Base-by-base conservation (phyloP, 140 eudicot genomes). In the Anethum foeniculum region DNA sequence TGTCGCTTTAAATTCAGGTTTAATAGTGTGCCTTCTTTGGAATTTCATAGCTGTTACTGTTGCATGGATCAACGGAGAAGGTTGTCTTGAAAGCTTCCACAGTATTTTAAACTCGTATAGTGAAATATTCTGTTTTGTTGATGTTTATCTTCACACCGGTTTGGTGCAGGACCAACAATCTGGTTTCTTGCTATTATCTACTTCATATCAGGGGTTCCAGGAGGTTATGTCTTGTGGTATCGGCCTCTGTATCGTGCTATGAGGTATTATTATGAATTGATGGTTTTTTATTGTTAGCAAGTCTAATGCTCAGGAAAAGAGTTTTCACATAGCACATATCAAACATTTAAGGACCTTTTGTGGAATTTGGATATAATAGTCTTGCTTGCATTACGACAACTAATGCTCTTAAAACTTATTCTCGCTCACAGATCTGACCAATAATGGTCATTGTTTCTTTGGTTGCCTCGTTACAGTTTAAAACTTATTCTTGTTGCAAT, bases 171-270 rank as follows among this genome's bases (percentile, higher is more conserved):
- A 38, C 88, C 86, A 21, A 87, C 88, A 32, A 87, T 90, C 75
- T 95, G 93, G 95, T 85, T 95, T 82, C 90, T 92, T 82, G 87
- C 99, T 81, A 81, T 95, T 49, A 92, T 95, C 78, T 95, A 95
- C 86, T 49, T 89, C 77, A 85, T 95, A 82, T 77, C 89, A 65
- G 99, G 99, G 79, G 90, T 92, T 83, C 99, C 99, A 62, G 95
- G 95, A 67, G 90, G 95, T 32, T 95, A 95, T 82, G 77, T 89
- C n/a, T 74, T 87, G 76, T 95, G 99, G 99, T 95, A 95, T 81
- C 97, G 93, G 60, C 97, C 99, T 79, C 88, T 92, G 47, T 95
- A 95, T 80, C 93, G 97, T 82, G 99, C 97, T 80, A 89, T 86
- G 93, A 95, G 99, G 99, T 95, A 92, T 75, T 25, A 46, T 13